A percentile compares a stretch with the other conserved stretches of the same genome.
Evolutionary conservation across 495 filamentous ascomycete genomes (phyloP).

Genomic region (Penicillium angulare): DNA sequence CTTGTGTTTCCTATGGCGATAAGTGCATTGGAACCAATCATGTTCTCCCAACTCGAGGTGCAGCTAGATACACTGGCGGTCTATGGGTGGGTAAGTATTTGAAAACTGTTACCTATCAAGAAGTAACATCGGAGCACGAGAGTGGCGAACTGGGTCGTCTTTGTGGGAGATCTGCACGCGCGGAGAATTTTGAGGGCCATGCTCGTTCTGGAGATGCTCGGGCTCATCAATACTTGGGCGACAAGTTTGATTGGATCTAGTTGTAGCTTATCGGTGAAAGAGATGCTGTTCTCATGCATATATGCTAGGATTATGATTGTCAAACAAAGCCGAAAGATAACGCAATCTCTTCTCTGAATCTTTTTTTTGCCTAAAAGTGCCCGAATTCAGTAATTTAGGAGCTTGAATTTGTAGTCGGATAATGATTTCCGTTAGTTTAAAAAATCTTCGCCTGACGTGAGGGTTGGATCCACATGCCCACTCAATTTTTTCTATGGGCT

Average conservation of each 20-base stretch:
- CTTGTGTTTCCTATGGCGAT: conserved; percentile 53
- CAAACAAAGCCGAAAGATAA: no score
- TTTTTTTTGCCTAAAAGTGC: no score
- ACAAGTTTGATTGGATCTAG: conserved; percentile 44
- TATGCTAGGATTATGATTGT: no score
- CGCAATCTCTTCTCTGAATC: no score
- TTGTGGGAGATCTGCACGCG: conserved; percentile 49
- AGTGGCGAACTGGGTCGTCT: conserved; percentile 51
- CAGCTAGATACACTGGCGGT: conserved; percentile 48
- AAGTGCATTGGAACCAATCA: conserved; percentile 57
- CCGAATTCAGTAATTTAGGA: background rate
- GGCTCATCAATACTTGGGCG: conserved; percentile 41
- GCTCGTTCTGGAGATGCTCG: conserved; percentile 49
- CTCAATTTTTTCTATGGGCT: background rate
- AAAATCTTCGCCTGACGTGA: background rate
- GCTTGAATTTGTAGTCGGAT: no score
- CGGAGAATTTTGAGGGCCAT: conserved; percentile 55
- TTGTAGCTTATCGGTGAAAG: background rate
- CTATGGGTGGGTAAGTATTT: conserved; percentile 56
- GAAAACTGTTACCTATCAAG: conserved; percentile 53
- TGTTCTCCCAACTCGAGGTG: conserved; percentile 49
- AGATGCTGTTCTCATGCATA: background rate
- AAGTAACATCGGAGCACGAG: conserved; percentile 41
- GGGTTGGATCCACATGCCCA: background rate
- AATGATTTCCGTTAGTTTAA: background rate